Conservation (phyloP, 2,329 filamentous ascomycete genomes). For the Xylariaceae sp. region DNA sequence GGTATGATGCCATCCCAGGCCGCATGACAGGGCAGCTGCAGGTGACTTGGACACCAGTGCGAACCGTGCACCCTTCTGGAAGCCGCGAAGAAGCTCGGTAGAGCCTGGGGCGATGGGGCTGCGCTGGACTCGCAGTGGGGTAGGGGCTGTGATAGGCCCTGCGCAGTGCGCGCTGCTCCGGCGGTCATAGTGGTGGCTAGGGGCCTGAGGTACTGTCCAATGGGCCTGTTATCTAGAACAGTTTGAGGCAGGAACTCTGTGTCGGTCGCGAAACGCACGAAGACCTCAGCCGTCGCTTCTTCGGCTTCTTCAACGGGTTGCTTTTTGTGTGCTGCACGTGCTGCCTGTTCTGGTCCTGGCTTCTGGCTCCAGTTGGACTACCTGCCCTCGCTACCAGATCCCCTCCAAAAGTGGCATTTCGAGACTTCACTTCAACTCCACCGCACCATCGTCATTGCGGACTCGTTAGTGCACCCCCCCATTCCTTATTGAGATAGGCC, state of each 20-base stretch:
- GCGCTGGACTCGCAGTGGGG: conserved; percentile 8
- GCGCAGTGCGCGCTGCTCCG: no score
- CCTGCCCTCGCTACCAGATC: no score
- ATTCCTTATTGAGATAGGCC: not conserved
- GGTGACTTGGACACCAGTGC: conserved; percentile 19
- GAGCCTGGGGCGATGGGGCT: conserved; percentile 9
- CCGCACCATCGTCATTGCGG: conserved; percentile 10
- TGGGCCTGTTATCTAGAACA: not conserved
- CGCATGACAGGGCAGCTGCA: conserved; percentile 11
- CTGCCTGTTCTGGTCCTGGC: no score
- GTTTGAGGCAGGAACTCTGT: not conserved
- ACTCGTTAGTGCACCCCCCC: not conserved
- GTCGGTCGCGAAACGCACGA: no score
- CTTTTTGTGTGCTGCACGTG: no score
- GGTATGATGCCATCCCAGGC: not conserved
- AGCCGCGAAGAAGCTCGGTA: conserved; percentile 29
- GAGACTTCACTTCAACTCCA: not conserved
- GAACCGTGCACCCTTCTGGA: conserved; percentile 32
- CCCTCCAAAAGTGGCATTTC: not conserved
- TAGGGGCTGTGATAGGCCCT: not conserved
- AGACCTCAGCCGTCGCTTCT: not conserved
- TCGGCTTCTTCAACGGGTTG: no score
- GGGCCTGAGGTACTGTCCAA: not conserved
- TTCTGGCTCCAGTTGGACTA: no score
- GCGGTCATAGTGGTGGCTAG: no score